Percentiles rank a stretch among this genome's conserved stretches.
Evolutionary conservation across 2,329 filamentous ascomycete species (phyloP).

Genomic region (Didymella glomerata): DNA sequence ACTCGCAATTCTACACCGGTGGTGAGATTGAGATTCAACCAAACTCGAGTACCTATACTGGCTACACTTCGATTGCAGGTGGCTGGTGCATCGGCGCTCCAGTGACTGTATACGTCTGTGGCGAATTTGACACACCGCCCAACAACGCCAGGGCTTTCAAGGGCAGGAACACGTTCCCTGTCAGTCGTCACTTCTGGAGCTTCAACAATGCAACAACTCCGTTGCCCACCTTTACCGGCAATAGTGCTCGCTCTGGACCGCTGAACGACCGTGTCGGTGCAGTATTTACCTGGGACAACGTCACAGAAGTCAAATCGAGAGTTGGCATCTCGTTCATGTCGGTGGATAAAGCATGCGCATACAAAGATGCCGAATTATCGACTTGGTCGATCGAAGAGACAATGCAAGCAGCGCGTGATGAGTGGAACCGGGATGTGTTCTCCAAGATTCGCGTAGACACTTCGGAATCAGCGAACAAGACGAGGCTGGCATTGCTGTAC

Average conservation of each 20-base stretch:
- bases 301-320: slow-evolving; percentile 57
- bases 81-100: slow-evolving; percentile 51
- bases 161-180: slow-evolving; percentile 50
- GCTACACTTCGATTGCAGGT: slow-evolving; percentile 46
- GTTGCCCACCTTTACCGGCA: slow-evolving; percentile 40
- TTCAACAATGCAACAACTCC: slow-evolving; percentile 45
- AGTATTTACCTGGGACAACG: slow-evolving; percentile 58
- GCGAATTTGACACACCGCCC: slow-evolving; percentile 44
- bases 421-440: slow-evolving; percentile 64
- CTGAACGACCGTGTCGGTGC: slow-evolving; percentile 59
- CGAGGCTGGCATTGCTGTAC: slow-evolving; percentile 44
- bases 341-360: slow-evolving; percentile 58
- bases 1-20: slow-evolving; percentile 49
- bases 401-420: slow-evolving; percentile 51
- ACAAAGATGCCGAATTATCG: slow-evolving; percentile 57
- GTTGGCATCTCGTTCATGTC: slow-evolving; percentile 61
- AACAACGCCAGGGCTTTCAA: slow-evolving; percentile 40
- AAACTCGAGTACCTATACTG: slow-evolving; percentile 42
- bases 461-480: slow-evolving; percentile 40
- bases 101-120: slow-evolving; percentile 48
- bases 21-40: slow-evolving; percentile 47
- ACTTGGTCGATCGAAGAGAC: slow-evolving; percentile 55
- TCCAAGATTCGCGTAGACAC: slow-evolving; percentile 60
- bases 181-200: slow-evolving; percentile 43
- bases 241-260: slow-evolving; percentile 41